A percentile compares a stretch with the other conserved stretches of the same genome.
phyloP scores from a whole-genome alignment of 805 yeast species.

The Saccharomycopsis vini region DNA sequence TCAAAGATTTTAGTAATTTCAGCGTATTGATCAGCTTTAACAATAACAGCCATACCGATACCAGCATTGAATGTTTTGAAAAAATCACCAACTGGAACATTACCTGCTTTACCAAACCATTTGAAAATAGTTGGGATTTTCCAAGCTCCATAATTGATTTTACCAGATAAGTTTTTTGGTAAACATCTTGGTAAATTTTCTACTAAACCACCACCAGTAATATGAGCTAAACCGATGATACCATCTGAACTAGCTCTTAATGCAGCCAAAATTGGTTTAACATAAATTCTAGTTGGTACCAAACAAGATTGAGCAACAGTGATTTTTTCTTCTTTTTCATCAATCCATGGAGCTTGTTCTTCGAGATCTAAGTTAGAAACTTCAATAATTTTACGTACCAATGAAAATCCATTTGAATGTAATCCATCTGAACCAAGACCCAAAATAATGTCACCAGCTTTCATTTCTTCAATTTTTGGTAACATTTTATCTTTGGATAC shows the following conservation, averaged over 20 bases:
- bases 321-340: constrained; percentile 34
- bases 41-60: constrained; percentile 29
- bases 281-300: constrained; percentile 90
- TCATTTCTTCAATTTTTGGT: constrained; percentile 63
- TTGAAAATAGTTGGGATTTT: constrained; percentile 80
- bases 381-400: constrained; percentile 87
- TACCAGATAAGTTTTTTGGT: constrained; percentile 72
- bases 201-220: constrained; percentile 96
- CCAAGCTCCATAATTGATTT: constrained; percentile 73
- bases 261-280: constrained; percentile 75
- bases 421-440: constrained; percentile 90
- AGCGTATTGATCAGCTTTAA: constrained; percentile 20
- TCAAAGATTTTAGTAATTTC: constrained; percentile 46
- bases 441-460: constrained; percentile 68
- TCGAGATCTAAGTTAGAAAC: constrained; percentile 61
- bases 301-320: constrained; percentile 82
- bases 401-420: constrained; percentile 94
- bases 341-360: constrained; percentile 87
- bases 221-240: constrained; percentile 85
- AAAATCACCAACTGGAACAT: constrained; percentile 77
- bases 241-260: constrained; percentile 35
- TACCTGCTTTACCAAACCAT: constrained; percentile 90
- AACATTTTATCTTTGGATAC: constrained; percentile 65
- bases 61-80: constrained; percentile 93
- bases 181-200: constrained; percentile 95